Base-by-base conservation (phyloP, 2,329 filamentous ascomycete genomes). In the Pseudocercospora macadamiae region DNA sequence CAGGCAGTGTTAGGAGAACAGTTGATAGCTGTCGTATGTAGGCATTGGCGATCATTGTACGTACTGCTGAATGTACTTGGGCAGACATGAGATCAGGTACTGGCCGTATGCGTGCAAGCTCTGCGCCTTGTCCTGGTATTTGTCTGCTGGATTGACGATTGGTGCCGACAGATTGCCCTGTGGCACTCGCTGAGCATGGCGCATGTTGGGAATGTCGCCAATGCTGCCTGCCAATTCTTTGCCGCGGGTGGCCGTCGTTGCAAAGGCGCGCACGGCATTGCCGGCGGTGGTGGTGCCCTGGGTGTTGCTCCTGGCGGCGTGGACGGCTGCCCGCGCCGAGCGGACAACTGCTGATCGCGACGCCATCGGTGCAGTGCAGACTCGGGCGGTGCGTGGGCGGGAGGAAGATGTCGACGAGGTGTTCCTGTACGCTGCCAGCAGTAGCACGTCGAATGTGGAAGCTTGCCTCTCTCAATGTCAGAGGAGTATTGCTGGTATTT, bases 21-120 rank as follows among this genome's bases (percentile, higher is more conserved):
- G n/a, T n/a, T n/a, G n/a, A n/a, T n/a, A n/a, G n/a, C n/a, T n/a
- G n/a, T 10, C 19, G 23, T n/a, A 26, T 4, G 25, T 8, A n/a
- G 16, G 8, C 14, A 7, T 30, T 14, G 4, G 23, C 21, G 28
- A 26, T 16, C 12, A 30, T 10, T 18, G 5, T n/a, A 47, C 75
- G 30, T 72, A 80, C 80, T 99, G 95, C 81, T 99, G 96, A 70
- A 99, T 86, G 79, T 96, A 97, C 83, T 97, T 97, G 70, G 95
- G 96, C 73, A 99, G 79, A 77, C 91, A 96, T 68, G 92, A 93
- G 86, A 99, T 93, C 72, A 99, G 81, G 85, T 96, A 99, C 73
- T 96, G 87, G 71, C 95, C 95, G 74, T 99, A 99, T 72, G 87
- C 89, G 83, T 99, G 95, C 74, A 97, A 82, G 73, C 88, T 85